Evolutionary conservation across 2,329 filamentous ascomycete genomes (phyloP).

Genomic region (Aspergillus niger): DNA sequence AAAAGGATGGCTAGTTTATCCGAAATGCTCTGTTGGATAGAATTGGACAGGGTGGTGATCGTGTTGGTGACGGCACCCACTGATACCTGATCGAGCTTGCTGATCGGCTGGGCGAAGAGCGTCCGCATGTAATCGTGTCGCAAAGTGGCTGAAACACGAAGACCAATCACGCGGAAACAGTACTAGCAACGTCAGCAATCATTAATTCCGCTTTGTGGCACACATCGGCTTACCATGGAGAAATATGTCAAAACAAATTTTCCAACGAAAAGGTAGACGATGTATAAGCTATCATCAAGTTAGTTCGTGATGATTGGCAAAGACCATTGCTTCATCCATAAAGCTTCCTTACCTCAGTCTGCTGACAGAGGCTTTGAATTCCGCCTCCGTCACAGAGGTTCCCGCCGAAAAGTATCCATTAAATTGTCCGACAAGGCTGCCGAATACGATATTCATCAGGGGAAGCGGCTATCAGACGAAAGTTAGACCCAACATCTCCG

Average conservation of each 20-base stretch:
- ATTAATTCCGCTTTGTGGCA: no score
- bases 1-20: constrained; percentile 52
- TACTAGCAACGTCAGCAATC: constrained; percentile 25
- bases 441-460: constrained; percentile 63
- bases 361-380: constrained; percentile 55
- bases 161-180: constrained; percentile 52
- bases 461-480: constrained; percentile 35
- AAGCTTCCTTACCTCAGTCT: constrained; percentile 28
- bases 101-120: constrained; percentile 54
- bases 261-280: constrained; percentile 60
- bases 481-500: not conserved
- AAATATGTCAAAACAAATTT: constrained; percentile 58
- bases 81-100: constrained; percentile 53
- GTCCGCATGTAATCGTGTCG: constrained; percentile 54
- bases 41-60: constrained; percentile 56
- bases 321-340: no score
- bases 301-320: not conserved
- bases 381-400: constrained; percentile 44
- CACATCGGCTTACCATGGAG: constrained; percentile 48
- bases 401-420: constrained; percentile 55
- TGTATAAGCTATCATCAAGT: constrained; percentile 49
- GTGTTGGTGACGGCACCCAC: constrained; percentile 54
- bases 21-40: constrained; percentile 57
- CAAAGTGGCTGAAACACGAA: constrained; percentile 54
- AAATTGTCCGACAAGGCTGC: constrained; percentile 57